Percentiles rank a stretch among this genome's conserved stretches.
Evolutionary conservation across 2,329 filamentous ascomycete genomes (phyloP).

Genomic region (Pochonia chlamydosporia): DNA sequence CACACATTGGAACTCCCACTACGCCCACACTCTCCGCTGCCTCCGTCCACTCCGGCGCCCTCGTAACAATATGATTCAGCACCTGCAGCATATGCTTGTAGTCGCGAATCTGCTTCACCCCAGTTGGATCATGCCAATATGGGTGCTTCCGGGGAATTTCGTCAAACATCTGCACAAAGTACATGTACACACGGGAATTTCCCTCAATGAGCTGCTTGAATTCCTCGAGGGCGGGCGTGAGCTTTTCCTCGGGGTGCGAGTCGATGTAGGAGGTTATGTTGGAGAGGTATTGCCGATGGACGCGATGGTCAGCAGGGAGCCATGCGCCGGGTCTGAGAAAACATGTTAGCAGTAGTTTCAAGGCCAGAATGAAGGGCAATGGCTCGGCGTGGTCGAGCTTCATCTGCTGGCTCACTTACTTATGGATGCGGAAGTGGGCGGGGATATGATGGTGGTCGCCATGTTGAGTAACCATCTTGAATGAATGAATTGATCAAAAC

Average conservation of each 20-base stretch:
- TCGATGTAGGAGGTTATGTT: slow-evolving; percentile 51
- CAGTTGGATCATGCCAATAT: slow-evolving; percentile 57
- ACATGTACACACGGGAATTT: slow-evolving; percentile 59
- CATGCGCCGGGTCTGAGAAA: slow-evolving; percentile 45
- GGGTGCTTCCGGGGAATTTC: slow-evolving; percentile 56
- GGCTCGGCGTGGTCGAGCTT: not conserved
- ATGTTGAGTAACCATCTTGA: slow-evolving; percentile 44
- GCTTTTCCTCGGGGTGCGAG: slow-evolving; percentile 31
- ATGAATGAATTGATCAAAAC: not conserved
- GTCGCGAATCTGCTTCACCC: slow-evolving; percentile 56
- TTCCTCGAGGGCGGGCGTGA: slow-evolving; percentile 57
- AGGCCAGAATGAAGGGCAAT: not conserved
- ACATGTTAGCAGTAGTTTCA: not conserved
- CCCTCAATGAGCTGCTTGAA: slow-evolving; percentile 62
- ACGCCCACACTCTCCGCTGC: slow-evolving; percentile 44
- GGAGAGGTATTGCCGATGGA: slow-evolving; percentile 59
- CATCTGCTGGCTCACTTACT: slow-evolving; percentile 26
- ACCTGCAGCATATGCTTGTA: slow-evolving; percentile 62
- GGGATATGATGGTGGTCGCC: slow-evolving; percentile 48
- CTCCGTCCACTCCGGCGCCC: slow-evolving; percentile 48
- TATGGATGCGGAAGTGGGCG: slow-evolving; percentile 36
- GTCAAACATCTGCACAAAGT: slow-evolving; percentile 62
- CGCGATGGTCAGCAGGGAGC: slow-evolving; percentile 57
- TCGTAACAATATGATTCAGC: slow-evolving; percentile 53
- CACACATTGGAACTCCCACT: slow-evolving; percentile 48